Base-by-base conservation (phyloP, 768 basidiomycete genomes). In the Rhodosporidiobolus odoratus region DNA sequence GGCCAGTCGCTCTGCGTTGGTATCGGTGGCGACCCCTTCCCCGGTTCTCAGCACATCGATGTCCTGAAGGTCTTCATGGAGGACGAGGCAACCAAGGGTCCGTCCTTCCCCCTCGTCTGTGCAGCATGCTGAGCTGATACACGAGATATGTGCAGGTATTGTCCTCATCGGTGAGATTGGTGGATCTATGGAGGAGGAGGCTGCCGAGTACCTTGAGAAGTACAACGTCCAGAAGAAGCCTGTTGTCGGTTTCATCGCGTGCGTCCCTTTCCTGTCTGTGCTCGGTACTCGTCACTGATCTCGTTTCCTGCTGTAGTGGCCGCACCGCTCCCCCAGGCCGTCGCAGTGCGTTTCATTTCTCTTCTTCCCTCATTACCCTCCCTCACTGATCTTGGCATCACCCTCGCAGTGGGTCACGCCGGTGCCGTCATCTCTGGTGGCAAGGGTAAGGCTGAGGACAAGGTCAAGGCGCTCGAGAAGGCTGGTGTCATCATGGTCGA, bases 81-180 rank as follows among this genome's bases (percentile, higher is more conserved):
- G 43, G 95, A 99, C 79, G 89, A 90, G 65, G 87, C 88, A 67
- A 98, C 96, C 2, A 87, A 97, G 82, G 96, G 92, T 90, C 68
- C 43, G 82, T 68, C 30, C 10, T n/a, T 58, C 38, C 32, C 25
- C 23, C 27, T 32, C 47, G 48, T 23, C 45, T 19, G 47, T 21
- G 13, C 16, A 2, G 43, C 57, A 17, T 45, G 50, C 17, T 21
- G 4, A 2, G 9, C 30, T 2, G 13, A 9, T 4, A 45, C 23
- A 13, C 13, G 27, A 7, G 12, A 34, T 25, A 27, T 34, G 1
- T 2, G 8, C 50, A 92, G 91, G 94, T 76, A 94, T 99, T 74
- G 95, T 99, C 72, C 83, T 98, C 72, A 99, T 99, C 76, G 96
- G 96, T 70, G 96, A 99, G 82, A 99, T 99, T 76, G 96, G 96